These are phyloP conservation scores for Kodamaea kaohsiungensis DNA, from an alignment of 805 yeast species.

Conservation along the genomic window DNA sequence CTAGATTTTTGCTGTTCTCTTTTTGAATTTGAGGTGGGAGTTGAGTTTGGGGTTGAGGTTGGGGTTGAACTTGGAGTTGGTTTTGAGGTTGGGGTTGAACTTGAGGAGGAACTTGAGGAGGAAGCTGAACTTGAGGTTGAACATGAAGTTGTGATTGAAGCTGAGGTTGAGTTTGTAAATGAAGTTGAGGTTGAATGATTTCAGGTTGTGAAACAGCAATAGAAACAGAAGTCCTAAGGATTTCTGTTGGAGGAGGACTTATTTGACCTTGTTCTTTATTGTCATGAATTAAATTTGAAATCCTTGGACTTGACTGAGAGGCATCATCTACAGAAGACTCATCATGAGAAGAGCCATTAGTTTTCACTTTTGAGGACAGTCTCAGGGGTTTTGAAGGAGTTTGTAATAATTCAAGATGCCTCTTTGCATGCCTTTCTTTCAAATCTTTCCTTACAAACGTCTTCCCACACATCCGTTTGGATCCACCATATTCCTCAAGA, in stretches of 20 bases:
- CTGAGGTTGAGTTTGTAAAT: no score
- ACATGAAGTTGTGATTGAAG: no score
- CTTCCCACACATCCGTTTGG: constrained; percentile 50
- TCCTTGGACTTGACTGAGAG: not conserved
- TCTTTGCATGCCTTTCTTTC: constrained; percentile 38
- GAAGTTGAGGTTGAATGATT: no score
- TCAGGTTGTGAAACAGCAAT: not conserved
- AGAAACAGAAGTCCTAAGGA: not conserved
- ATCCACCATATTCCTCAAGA: constrained; percentile 41
- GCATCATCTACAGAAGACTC: not conserved
- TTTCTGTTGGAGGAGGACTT: not conserved
- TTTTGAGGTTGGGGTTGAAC: not conserved
- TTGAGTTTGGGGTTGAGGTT: not conserved
- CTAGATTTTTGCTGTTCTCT: not conserved
- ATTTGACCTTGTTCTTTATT: not conserved
- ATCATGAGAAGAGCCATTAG: not conserved
- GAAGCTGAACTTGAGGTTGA: no score
- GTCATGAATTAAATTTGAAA: not conserved
- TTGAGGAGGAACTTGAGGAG: no score
- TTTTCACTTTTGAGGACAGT: not conserved
- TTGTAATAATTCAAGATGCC: constrained; percentile 24
- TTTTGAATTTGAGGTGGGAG: not conserved
- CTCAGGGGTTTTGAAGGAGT: not conserved
- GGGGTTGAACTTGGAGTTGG: not conserved
- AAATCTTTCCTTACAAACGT: constrained; percentile 66